Percentiles rank a stretch among this genome's conserved stretches.
These are phyloP conservation scores for Solanum tacnaense DNA, from an alignment of 257 asterid genomes.

Conservation along the genomic window DNA sequence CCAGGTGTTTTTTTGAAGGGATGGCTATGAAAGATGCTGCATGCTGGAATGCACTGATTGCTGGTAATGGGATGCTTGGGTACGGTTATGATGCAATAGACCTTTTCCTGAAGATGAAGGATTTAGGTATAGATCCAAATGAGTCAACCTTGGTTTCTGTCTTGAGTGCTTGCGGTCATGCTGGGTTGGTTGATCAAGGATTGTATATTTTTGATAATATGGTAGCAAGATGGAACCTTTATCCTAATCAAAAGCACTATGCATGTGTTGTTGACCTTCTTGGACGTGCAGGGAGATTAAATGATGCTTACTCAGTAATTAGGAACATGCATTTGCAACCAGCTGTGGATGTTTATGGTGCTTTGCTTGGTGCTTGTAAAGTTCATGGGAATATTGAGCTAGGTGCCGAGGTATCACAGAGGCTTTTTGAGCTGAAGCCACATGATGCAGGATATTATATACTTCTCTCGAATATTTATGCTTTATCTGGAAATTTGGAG, in stretches of 20 bases:
- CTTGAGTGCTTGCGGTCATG: conserved; percentile 41
- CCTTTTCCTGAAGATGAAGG: conserved; percentile 23
- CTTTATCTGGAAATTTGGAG: conserved; percentile 42
- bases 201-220: conserved; percentile 35
- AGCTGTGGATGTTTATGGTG: conserved; percentile 21
- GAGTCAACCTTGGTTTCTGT: conserved; percentile 44
- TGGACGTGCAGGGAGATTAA: conserved; percentile 40
- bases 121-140: conserved; percentile 21
- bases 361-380: conserved; percentile 43
- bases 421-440: conserved; percentile 29
- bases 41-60: conserved; percentile 54
- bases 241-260: conserved; percentile 39
- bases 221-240: conserved; percentile 23
- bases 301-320: conserved; percentile 36
- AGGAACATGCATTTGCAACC: conserved; percentile 25
- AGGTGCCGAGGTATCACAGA: conserved; percentile 30
- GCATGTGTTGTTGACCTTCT: conserved; percentile 50
- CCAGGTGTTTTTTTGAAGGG: conserved; percentile 15
- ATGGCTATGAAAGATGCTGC: conserved; percentile 38
- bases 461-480: conserved; percentile 40
- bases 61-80: conserved; percentile 47
- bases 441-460: conserved; percentile 40
- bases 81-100: conserved; percentile 27
- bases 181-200: conserved; percentile 42
- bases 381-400: conserved; percentile 28